Evolutionary conservation across 208 protist species (phyloP).

Genomic region (Leishmania braziliensis): DNA sequence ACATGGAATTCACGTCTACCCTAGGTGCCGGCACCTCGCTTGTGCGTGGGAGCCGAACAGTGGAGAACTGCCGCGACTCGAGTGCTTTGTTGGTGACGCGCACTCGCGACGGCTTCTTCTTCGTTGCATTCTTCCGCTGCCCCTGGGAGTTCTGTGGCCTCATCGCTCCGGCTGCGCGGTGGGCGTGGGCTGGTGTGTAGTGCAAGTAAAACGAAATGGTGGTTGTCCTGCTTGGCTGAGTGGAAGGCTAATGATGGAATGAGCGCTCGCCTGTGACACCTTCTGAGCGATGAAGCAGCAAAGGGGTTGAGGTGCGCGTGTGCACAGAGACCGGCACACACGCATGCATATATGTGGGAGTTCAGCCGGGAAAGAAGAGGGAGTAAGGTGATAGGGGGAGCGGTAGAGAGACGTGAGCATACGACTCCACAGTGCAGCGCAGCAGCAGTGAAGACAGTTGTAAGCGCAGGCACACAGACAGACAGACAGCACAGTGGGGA

Average conservation of each 20-base stretch:
- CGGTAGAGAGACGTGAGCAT: neutral
- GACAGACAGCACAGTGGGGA: neutral
- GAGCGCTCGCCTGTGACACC: neutral
- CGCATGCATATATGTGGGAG: neutral
- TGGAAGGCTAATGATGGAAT: too few relatives aligned
- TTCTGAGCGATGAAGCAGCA: neutral
- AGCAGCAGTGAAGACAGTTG: neutral
- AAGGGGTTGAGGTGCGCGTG: neutral
- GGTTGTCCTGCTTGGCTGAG: neutral
- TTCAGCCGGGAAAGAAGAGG: neutral
- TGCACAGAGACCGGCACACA: neutral
- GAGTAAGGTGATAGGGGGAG: neutral
- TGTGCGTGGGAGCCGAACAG: conserved; percentile 59
- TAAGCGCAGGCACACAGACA: neutral
- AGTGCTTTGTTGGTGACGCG: conserved; percentile 79
- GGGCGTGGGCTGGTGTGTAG: conserved; percentile 1
- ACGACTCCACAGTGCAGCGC: neutral
- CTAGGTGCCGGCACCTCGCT: conserved; percentile 50
- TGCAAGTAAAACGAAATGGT: neutral
- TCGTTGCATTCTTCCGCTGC: conserved; percentile 24
- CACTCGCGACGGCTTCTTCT: conserved; percentile 65
- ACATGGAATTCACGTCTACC: conserved; percentile 64
- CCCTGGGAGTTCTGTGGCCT: conserved; percentile 17
- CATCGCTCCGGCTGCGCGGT: neutral
- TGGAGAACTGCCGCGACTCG: conserved; percentile 80